Evolutionary conservation across 2,329 filamentous ascomycete genomes (phyloP), one percentile per base, ranked within the genome.

Genomic region (Hansfordia pulvinata): DNA sequence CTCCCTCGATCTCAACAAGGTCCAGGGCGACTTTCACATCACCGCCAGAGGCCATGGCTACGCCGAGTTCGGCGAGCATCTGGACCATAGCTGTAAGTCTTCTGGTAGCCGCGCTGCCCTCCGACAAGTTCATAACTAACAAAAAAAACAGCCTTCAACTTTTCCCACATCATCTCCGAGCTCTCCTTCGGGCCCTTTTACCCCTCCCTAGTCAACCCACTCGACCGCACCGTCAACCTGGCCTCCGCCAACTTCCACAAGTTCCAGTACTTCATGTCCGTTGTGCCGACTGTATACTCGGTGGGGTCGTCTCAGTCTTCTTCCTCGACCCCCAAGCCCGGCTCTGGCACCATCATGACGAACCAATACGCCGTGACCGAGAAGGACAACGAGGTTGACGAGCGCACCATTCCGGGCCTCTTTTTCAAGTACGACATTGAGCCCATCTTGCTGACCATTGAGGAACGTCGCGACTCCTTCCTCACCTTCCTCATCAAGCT

Each of bases 361-460:
- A 98, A 98, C 62, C 90, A 98, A 54, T 98, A 98, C 60, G 90
- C 88, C 33, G 90, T 93, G 1, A 96, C 86, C 1, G 83, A 86
- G 47, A 86, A 96, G 60, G 78, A 69, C 40, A 71, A 76, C 42
- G 57, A 63, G 19, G 67, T 92, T 21, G 60, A 64, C 29, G 79
- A 92, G 43, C 73, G 63, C 40, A 58, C 61, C 31, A 70, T 94
- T 1, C 90, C 90, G 0, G 90, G 90, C 17, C 74, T 98, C 35
- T 98, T 96, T 50, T 82, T 98, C 68, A 98, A 96, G 60, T 98
- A 93, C 57, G 88, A 96, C 50, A 94, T 98, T 41, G 90, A 98
- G 62, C 90, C 90, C 2, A 86, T 98, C 42, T 60, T 90, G 50
- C 62, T 98, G 28, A 76, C 79, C 16, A 77, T 98, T 21, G 77